phyloP scores from a whole-genome alignment of 164 flowering plant species.

The Piper longum region DNA sequence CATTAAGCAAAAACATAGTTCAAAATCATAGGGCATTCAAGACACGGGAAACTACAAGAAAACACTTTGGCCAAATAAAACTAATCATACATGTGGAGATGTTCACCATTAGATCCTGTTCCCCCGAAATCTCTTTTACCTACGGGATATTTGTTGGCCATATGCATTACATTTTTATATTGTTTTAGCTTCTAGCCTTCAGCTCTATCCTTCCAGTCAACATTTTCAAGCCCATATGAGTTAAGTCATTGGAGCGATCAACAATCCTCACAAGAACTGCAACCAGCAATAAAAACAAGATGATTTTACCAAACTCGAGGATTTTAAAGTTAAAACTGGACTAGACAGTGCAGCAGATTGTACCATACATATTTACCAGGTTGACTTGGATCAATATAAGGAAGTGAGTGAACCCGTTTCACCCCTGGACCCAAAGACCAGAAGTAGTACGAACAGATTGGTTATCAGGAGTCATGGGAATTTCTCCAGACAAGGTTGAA shows the following conservation, averaged over 20 bases:
- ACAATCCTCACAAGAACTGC: constrained; percentile 93
- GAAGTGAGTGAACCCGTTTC: constrained; percentile 54
- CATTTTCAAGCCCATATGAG: constrained; percentile 92
- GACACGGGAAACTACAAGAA: not conserved
- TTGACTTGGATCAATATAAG: constrained; percentile 76
- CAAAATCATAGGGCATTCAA: not conserved
- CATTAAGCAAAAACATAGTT: not conserved
- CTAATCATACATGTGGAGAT: constrained; percentile 69
- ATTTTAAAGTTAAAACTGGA: too few relatives aligned
- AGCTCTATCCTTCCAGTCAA: constrained; percentile 98
- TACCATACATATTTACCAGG: constrained; percentile 44
- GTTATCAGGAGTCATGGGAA: constrained; percentile 73
- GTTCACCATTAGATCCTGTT: constrained; percentile 97
- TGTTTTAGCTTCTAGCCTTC: constrained; percentile 96
- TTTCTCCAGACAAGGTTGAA: constrained; percentile 53
- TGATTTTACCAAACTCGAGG: not conserved
- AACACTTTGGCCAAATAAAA: not conserved
- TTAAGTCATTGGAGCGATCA: constrained; percentile 88
- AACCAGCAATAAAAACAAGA: constrained; percentile 1
- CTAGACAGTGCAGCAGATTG: not conserved
- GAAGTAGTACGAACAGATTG: constrained; percentile 84
- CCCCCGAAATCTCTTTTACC: constrained; percentile 91
- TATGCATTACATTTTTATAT: constrained; percentile 67
- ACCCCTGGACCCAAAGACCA: constrained; percentile 88
- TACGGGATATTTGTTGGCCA: constrained; percentile 52